These are phyloP conservation scores for Lagenaria siceraria DNA, from an alignment of 306 rosid genomes.

Conservation along the genomic window DNA sequence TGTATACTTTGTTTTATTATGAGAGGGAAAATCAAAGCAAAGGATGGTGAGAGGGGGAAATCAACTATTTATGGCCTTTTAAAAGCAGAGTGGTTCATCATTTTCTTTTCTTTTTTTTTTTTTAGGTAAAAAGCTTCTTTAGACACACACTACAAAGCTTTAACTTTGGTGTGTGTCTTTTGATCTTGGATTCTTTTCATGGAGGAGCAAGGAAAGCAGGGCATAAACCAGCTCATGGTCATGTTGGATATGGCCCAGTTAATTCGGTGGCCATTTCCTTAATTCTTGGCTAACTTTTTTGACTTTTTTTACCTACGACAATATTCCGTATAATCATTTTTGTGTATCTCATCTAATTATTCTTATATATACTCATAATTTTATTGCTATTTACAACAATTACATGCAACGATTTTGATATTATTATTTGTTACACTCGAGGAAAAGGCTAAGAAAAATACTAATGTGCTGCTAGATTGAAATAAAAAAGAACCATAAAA, in stretches of 20 bases:
- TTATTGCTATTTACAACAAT: too few relatives aligned
- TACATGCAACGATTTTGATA: too few relatives aligned
- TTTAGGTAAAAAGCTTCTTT: slow-evolving; percentile 34
- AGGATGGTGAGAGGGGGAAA: not conserved
- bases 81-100: not conserved
- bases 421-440: not conserved
- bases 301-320: too few relatives aligned
- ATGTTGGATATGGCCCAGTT: slow-evolving; percentile 14
- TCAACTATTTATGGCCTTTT: slow-evolving; percentile 10
- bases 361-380: too few relatives aligned
- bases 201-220: slow-evolving; percentile 43
- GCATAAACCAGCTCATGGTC: slow-evolving; percentile 45
- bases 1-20: not conserved
- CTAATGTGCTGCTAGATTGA: too few relatives aligned
- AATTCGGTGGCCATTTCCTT: not conserved
- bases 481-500: too few relatives aligned
- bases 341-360: too few relatives aligned
- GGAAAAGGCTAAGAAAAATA: not conserved
- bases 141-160: slow-evolving; percentile 13
- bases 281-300: too few relatives aligned
- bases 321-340: too few relatives aligned
- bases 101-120: too few relatives aligned
- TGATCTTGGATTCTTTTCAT: slow-evolving; percentile 49
- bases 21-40: not conserved
- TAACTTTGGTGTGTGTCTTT: slow-evolving; percentile 20